A percentile compares a stretch with the other conserved stretches of the same genome.
Conservation (phyloP, 768 basidiomycete species). For the Strobilomyces confusus region DNA sequence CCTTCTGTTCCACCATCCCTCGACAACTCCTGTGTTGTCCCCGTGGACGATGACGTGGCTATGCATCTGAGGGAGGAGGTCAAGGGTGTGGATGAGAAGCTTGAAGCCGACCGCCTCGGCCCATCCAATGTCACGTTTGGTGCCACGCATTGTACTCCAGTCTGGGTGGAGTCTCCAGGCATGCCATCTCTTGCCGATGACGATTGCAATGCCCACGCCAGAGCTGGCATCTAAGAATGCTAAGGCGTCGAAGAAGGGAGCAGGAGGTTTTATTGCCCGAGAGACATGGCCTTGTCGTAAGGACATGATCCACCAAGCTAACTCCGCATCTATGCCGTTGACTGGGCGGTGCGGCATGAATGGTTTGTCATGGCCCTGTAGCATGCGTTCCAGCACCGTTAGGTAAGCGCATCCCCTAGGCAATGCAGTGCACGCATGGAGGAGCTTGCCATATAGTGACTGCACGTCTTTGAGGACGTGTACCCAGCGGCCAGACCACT, state of each 20-base stretch:
- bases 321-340: neutral
- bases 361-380: neutral
- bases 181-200: neutral
- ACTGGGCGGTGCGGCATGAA: neutral
- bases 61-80: no score
- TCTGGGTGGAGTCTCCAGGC: neutral
- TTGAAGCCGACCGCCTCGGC: neutral
- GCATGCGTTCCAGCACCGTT: neutral
- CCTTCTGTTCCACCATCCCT: no score
- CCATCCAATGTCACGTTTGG: neutral
- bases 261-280: neutral
- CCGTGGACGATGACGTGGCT: no score
- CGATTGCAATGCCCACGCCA: neutral
- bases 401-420: neutral
- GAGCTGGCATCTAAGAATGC: slow-evolving; percentile 8
- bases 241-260: neutral
- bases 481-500: neutral
- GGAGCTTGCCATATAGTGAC: neutral
- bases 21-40: no score
- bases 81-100: no score
- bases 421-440: neutral
- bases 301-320: neutral
- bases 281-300: neutral
- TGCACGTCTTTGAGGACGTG: neutral
- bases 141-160: accelerated